Evolutionary conservation across 805 yeast genomes (phyloP), one percentile per base, ranked within the genome.

Genomic region (Spathaspora boniae): DNA sequence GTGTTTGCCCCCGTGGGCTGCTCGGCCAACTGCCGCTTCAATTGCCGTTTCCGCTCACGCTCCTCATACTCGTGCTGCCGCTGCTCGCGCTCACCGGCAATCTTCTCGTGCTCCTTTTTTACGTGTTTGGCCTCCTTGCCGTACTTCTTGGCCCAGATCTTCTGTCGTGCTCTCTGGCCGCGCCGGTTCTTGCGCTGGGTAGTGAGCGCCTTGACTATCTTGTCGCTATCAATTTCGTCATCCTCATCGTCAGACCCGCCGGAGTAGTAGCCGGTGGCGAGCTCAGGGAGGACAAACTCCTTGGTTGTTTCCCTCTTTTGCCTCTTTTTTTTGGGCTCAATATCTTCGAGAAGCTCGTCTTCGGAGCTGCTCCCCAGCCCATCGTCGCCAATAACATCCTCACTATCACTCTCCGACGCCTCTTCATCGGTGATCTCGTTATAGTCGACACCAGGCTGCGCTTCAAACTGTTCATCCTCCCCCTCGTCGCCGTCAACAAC

Each of bases 91-190:
- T 80, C 82, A 29, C 72, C 72, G 29, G 59, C 62, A 19, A 64
- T 57, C 27, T 79, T 70, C 31, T 71, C 77, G n/a, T 68, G 60
- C 48, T 85, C 85, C 46, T 79, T 74, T 51, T 76, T 69, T 16
- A 89, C 74, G 57, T 93, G 98, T 38, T 78, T 80, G n/a, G 98
- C 98, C 17, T 69, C 65, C 14, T 58, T 58, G 18, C 98, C 98
- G 54, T 70, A 93, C 58, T 93, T 91, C 62, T 75, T 67, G 54
- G 88, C 98, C 98, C 98, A 93, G 34, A 93, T 87, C 68, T 85
- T 83, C 58, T 91, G 93, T 64, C 98, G 80, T 1, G 97, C 98
- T 41, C 98, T 73, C 65, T 93, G 98, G 17, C 98, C 98, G 58
- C 97, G 78, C 63, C 98, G 74, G 58, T 93, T 93, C 50, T 88